Evolutionary conservation across 768 basidiomycete genomes (phyloP), one percentile per base, ranked within the genome.

Genomic region (Tephrocybe sp.): DNA sequence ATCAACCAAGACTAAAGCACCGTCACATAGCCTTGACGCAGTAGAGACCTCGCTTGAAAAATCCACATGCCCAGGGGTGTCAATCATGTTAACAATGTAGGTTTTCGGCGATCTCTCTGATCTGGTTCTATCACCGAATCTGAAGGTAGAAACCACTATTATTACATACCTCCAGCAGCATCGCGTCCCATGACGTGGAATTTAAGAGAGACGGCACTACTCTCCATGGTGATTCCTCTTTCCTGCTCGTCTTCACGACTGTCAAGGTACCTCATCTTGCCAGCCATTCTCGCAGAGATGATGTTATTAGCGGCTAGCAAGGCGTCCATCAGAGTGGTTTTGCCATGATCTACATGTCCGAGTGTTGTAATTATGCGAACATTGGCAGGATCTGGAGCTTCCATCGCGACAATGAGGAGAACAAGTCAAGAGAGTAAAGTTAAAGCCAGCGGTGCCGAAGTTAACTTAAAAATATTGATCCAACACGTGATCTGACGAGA

Each of bases 221-320:
- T 92, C 69, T 99, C 95, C 97, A 99, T 98, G 0, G 97, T 98
- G 54, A 99, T 99, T 2, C 97, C 97, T 44, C 97, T 75, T 69
- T 98, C 87, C 61, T 98, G 95, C 63, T 99, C 97, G 61, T 98
- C 97, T 65, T 98, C 94, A 57, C 97, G 78, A 52, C 88, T 92
- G 65, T 99, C 97, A 47, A 98, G 74, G 66, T 96, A 99, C 48
- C 97, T 78, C 68, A 98, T 85, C 66, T 97, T 98, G 9, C 97
- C 97, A 2, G 94, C 96, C 85, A 98, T 89, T 48, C 90, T 74
- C 9, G 85, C 70, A 0, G 96, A 98, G 61, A 99, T 98, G 64
- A 99, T 98, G 62, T 92, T 96, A 72, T 98, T 98, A 17, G 96
- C 93, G 1, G 96, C 95, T 32, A 99, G 83, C 7, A 99, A 80